A percentile compares a stretch with the other conserved stretches of the same genome.
These are phyloP conservation scores for Neonectria coccinea DNA, from an alignment of 2,329 filamentous ascomycete genomes.

Conservation along the genomic window DNA sequence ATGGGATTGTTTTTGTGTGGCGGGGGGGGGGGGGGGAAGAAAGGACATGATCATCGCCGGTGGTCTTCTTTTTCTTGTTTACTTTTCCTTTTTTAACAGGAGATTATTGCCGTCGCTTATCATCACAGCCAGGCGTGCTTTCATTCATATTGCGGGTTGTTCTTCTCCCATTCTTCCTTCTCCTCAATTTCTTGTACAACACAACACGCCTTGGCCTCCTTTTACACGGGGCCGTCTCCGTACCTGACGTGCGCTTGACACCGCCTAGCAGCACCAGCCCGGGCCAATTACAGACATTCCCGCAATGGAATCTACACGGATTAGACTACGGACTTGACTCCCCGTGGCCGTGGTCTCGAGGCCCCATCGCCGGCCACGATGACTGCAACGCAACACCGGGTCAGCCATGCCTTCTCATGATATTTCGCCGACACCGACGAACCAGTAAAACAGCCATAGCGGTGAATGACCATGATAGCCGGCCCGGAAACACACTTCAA, in stretches of 20 bases:
- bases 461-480: too few relatives aligned
- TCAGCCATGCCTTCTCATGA: background rate
- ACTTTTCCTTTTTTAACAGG: background rate
- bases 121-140: too few relatives aligned
- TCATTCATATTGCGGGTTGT: background rate
- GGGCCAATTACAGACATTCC: background rate
- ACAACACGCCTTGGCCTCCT: too few relatives aligned
- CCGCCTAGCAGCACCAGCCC: background rate
- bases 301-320: slow-evolving; percentile 1
- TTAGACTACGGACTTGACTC: background rate
- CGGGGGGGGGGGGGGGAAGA: background rate
- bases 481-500: too few relatives aligned
- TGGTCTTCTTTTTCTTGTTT: background rate
- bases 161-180: too few relatives aligned
- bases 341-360: background rate
- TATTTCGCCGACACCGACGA: background rate
- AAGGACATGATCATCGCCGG: background rate
- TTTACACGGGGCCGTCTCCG: too few relatives aligned
- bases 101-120: too few relatives aligned
- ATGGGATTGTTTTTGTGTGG: too few relatives aligned
- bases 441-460: background rate
- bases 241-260: too few relatives aligned
- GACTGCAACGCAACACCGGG: background rate
- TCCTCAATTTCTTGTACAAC: too few relatives aligned
- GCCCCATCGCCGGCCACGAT: background rate